Base-by-base conservation (phyloP, 306 rosid species). In the Cucumis hystrix region DNA sequence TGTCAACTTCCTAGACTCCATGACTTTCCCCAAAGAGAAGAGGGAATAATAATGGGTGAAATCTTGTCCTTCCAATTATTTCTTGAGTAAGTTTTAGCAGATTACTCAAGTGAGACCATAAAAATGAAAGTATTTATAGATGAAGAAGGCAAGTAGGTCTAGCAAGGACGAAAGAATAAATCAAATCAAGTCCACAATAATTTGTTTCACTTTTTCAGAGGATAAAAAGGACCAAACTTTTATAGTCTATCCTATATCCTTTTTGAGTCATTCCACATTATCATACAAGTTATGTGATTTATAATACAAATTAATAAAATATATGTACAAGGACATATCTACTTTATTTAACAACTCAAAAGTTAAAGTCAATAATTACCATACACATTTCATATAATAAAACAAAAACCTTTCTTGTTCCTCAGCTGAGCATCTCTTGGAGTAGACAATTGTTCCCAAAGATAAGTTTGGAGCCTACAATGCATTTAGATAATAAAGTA, bases 371-470 rank as follows among this genome's bases (percentile, higher is more conserved):
- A 70, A 47, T 43, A 68, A 68, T 40, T 18, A 67, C 25, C 74
- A 10, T 39, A 41, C 33, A 37, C 0, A 35, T 67, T 67, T 16
- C 28, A 43, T 21, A 68, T 21, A 47, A 70, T 70, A 47, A 40
- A 70, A 70, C 54, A 70, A 70, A 67, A 70, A 70, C 58, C 17
- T 45, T 14, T n/a, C 75, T 70, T 70, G 75, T 70, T 70, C 33
- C 75, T 47, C 75, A 70, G 54, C 39, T 70, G 54, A 70, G 75
- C 75, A 70, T 70, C 75, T 70, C 75, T 70, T 70, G 75, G 75
- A 70, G 39, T 45, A 21, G 75, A 70, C 75, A 70, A 52, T 47
- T 70, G 75, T 70, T 70, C 75, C 57, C 39, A 21, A 70, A 39
- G 75, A 69, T 43, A 69, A 37, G 49, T 69, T 69, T 69, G 75